Evolutionary conservation across 2,329 filamentous ascomycete genomes (phyloP).

Genomic region (Colletotrichum somersetense): DNA sequence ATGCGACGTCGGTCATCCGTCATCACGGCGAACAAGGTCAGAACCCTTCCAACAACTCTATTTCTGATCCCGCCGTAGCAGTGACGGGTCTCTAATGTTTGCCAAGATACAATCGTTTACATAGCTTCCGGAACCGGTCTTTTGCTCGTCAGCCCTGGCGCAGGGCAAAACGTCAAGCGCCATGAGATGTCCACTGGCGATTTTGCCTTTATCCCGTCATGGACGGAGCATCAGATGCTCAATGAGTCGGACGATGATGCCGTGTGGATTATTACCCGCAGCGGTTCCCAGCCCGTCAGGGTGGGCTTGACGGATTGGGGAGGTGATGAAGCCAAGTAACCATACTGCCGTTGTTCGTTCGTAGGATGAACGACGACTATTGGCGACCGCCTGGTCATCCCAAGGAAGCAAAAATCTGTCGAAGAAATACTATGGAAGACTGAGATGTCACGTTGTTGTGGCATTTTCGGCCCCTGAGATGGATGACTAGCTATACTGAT

Average conservation of each 20-base stretch:
- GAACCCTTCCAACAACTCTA: constrained; percentile 33
- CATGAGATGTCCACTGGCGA: constrained; percentile 73
- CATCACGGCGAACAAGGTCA: constrained; percentile 78
- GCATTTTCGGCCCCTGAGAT: background rate
- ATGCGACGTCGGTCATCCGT: constrained; percentile 72
- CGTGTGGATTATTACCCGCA: constrained; percentile 75
- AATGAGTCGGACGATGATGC: constrained; percentile 73
- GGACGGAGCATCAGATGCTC: constrained; percentile 77
- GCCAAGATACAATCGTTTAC: constrained; percentile 75
- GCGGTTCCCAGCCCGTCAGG: constrained; percentile 70
- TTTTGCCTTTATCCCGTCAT: constrained; percentile 78
- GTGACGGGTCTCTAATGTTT: constrained; percentile 32
- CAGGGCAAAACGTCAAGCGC: constrained; percentile 63
- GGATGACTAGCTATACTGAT: constrained; percentile 1
- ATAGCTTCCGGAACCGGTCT: constrained; percentile 71
- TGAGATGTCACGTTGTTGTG: background rate
- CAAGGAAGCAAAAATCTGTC: background rate
- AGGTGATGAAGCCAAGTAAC: constrained; percentile 56
- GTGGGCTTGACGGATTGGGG: constrained; percentile 75
- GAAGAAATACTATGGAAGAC: background rate
- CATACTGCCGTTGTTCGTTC: constrained; percentile 3
- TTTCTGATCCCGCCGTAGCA: background rate
- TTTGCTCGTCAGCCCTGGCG: constrained; percentile 69
- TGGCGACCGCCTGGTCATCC: background rate
- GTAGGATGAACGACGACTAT: background rate